phyloP scores from a whole-genome alignment of 2,329 filamentous ascomycete genomes.

The Biscogniauxia mediterranea region DNA sequence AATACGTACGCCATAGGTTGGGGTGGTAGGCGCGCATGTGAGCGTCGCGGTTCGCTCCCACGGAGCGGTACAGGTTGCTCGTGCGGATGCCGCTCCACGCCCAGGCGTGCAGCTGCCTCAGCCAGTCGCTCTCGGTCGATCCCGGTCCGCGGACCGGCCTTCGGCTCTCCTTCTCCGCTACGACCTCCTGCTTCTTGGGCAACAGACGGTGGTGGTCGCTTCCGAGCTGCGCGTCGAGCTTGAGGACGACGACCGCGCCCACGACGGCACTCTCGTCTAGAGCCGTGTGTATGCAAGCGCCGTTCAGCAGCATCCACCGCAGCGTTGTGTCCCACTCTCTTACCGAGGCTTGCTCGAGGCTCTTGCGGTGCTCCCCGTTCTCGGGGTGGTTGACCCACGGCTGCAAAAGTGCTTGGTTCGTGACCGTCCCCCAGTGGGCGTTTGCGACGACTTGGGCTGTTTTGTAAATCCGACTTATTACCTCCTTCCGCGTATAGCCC shows the following conservation, averaged over 20 bases:
- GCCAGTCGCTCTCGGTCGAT: background rate
- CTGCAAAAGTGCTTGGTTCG: background rate
- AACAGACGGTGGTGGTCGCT: background rate
- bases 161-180: background rate
- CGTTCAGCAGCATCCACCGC: background rate
- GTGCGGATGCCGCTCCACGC: background rate
- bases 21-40: background rate
- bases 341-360: background rate
- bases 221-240: background rate
- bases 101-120: background rate
- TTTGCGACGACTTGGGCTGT: background rate
- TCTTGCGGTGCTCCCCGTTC: background rate
- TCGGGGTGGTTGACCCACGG: background rate
- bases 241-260: background rate
- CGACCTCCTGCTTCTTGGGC: background rate
- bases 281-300: background rate
- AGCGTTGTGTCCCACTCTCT: background rate
- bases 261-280: background rate
- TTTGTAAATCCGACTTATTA: background rate
- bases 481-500: background rate
- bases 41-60: background rate
- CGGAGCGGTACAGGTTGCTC: background rate
- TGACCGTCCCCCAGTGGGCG: background rate
- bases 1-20: background rate
- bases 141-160: background rate